Conservation (phyloP, 139 green algal genomes). For the Tetraselmis striata region DNA sequence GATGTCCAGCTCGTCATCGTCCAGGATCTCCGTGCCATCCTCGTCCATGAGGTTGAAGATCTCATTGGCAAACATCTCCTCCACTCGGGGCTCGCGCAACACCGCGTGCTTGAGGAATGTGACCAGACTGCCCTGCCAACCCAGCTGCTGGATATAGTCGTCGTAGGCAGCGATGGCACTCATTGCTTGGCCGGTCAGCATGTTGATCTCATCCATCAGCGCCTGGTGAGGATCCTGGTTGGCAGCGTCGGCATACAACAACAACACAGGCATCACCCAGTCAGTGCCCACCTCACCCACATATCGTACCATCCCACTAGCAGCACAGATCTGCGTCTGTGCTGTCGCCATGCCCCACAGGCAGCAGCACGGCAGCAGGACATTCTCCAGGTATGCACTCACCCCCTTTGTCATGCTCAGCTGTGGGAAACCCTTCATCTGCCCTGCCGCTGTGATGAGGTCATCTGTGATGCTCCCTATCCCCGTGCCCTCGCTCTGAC, state of each 20-base stretch:
- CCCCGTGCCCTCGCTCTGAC: background rate
- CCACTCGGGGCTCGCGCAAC: background rate
- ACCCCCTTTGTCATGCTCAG: too few species aligned
- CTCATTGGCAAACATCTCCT: background rate
- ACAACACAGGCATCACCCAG: too few species aligned
- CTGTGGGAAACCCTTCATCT: background rate
- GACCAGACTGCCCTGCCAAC: background rate
- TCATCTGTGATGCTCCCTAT: background rate
- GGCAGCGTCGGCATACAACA: too few species aligned
- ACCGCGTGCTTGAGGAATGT: background rate
- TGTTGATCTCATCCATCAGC: background rate
- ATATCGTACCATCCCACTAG: too few species aligned
- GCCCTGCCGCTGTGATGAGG: background rate
- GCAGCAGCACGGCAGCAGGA: too few species aligned
- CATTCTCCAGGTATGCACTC: too few species aligned
- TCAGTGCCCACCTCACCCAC: too few species aligned
- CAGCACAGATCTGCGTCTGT: too few species aligned
- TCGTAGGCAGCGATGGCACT: background rate
- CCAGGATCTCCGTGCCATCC: background rate
- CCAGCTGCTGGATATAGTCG: background rate
- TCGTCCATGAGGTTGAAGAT: background rate
- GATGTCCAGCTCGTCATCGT: background rate
- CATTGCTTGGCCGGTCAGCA: background rate
- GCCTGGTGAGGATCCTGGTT: background rate
- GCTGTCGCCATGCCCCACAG: too few species aligned